Percentiles rank a stretch among this genome's conserved stretches.
These are phyloP conservation scores for Lentinus tigrinus DNA, from an alignment of 768 basidiomycete species.

Conservation along the genomic window DNA sequence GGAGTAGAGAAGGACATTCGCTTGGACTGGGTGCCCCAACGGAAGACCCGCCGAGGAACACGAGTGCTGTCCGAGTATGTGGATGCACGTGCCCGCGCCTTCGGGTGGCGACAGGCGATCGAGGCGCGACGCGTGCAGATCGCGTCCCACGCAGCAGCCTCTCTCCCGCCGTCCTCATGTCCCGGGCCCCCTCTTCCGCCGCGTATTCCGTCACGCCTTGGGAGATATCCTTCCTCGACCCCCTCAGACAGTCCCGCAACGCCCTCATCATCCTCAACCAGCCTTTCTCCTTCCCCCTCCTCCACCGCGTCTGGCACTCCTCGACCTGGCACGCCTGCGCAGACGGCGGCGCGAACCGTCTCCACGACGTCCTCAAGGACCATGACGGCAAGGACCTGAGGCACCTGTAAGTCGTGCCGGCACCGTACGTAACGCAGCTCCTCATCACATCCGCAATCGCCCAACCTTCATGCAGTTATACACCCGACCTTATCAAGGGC, in stretches of 20 bases:
- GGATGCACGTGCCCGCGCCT: conserved; percentile 20
- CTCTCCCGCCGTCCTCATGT: not conserved
- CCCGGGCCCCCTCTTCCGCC: conserved; percentile 3
- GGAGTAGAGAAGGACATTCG: not conserved
- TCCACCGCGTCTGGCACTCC: conserved; percentile 51
- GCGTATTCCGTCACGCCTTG: conserved; percentile 8
- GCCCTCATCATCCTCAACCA: conserved; percentile 91
- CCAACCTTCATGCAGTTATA: conserved; percentile 44
- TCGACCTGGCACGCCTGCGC: conserved; percentile 43
- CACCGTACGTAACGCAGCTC: conserved; percentile 12
- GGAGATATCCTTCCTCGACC: conserved; percentile 23
- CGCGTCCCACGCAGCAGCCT: not conserved
- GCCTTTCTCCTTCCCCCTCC: conserved; percentile 65
- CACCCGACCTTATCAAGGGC: conserved; percentile 89
- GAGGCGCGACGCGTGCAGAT: conserved; percentile 6
- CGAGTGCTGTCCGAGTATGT: conserved; percentile 12
- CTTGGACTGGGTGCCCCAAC: conserved; percentile 3
- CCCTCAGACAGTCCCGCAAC: conserved; percentile 13
- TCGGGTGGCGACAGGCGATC: not conserved
- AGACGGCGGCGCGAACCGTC: conserved; percentile 59
- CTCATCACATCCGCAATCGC: conserved; percentile 1
- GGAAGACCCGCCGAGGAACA: conserved; percentile 12
- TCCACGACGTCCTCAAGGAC: conserved; percentile 51
- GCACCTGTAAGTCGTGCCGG: conserved; percentile 20
- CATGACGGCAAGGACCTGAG: conserved; percentile 8